These are phyloP conservation scores for Wickerhamiella dianesei DNA, from an alignment of 805 yeast genomes.

Conservation along the genomic window DNA sequence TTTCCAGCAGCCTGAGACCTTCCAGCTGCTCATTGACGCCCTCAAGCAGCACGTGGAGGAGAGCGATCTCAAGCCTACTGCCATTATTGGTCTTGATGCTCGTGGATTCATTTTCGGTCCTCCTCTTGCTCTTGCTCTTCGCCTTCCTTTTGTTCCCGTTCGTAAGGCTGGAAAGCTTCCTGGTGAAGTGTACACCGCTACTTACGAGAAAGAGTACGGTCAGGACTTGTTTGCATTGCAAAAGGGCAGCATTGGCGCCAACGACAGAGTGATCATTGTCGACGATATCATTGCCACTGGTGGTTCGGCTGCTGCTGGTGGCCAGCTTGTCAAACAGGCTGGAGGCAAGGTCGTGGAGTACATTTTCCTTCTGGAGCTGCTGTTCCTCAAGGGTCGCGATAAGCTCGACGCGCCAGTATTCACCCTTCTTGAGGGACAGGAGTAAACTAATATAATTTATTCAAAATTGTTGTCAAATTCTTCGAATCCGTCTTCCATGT, in stretches of 20 bases:
- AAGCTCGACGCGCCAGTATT: slow-evolving; percentile 75
- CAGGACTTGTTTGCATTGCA: slow-evolving; percentile 80
- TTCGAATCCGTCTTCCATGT: slow-evolving; percentile 36
- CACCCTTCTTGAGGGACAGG: slow-evolving; percentile 75
- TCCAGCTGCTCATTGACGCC: slow-evolving; percentile 69
- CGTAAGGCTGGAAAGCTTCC: slow-evolving; percentile 95
- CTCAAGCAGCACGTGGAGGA: slow-evolving; percentile 56
- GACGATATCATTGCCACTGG: slow-evolving; percentile 96
- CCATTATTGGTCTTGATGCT: slow-evolving; percentile 86
- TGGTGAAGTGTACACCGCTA: slow-evolving; percentile 60
- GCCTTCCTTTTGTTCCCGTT: slow-evolving; percentile 86
- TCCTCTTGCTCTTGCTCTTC: slow-evolving; percentile 73
- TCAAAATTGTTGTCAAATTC: neutral
- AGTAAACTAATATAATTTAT: neutral
- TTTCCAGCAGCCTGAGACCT: slow-evolving; percentile 67
- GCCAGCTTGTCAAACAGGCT: slow-evolving; percentile 55
- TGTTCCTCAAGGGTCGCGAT: slow-evolving; percentile 87
- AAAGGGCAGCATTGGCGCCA: slow-evolving; percentile 61
- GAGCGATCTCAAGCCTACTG: slow-evolving; percentile 51
- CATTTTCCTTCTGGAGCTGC: slow-evolving; percentile 84
- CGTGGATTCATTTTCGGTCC: slow-evolving; percentile 98
- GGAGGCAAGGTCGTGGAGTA: slow-evolving; percentile 68
- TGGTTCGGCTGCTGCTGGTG: slow-evolving; percentile 92
- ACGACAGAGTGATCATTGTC: slow-evolving; percentile 71
- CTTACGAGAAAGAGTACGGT: slow-evolving; percentile 86